Conservation (phyloP, 2,329 filamentous ascomycete species). For the Cytospora schulzeri region DNA sequence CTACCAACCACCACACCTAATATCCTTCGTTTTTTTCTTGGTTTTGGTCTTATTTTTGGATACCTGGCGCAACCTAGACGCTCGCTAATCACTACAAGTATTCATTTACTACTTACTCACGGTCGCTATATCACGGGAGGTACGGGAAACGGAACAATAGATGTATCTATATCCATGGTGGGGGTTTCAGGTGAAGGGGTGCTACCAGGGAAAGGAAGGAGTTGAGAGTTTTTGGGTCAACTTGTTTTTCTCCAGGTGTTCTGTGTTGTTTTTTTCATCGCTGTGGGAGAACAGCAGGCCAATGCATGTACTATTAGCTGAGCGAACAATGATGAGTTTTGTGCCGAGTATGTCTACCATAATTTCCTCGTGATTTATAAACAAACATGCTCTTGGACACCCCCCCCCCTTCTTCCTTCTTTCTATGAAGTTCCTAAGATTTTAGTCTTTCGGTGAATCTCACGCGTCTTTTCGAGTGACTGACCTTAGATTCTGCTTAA, state of each 20-base stretch:
- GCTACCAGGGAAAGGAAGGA: slow-evolving; percentile 6
- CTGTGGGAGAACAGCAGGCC: slow-evolving; percentile 5
- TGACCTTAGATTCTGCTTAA: too few species aligned
- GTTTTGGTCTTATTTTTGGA: not conserved
- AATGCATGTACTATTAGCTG: slow-evolving; percentile 15
- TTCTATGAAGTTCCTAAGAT: too few species aligned
- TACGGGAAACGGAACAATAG: slow-evolving; percentile 16
- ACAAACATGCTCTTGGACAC: too few species aligned
- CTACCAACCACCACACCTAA: slow-evolving; percentile 17
- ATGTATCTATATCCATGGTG: slow-evolving; percentile 16
- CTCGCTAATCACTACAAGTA: slow-evolving; percentile 26
- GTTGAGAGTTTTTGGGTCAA: not conserved
- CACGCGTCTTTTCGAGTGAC: too few species aligned
- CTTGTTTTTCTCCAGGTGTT: not conserved
- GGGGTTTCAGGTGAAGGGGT: not conserved
- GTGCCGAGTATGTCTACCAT: not conserved
- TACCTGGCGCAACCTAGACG: slow-evolving; percentile 21
- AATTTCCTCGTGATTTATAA: not conserved
- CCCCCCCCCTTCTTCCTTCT: too few species aligned
- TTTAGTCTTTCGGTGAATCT: too few species aligned
- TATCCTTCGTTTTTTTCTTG: slow-evolving; percentile 20
- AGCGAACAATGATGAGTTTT: not conserved
- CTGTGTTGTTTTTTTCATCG: not conserved
- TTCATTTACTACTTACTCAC: slow-evolving; percentile 16
- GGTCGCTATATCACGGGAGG: slow-evolving; percentile 19